A percentile compares a stretch with the other conserved stretches of the same genome.
Conservation (phyloP, 257 asterid genomes). For the Leonotis leonurus region DNA sequence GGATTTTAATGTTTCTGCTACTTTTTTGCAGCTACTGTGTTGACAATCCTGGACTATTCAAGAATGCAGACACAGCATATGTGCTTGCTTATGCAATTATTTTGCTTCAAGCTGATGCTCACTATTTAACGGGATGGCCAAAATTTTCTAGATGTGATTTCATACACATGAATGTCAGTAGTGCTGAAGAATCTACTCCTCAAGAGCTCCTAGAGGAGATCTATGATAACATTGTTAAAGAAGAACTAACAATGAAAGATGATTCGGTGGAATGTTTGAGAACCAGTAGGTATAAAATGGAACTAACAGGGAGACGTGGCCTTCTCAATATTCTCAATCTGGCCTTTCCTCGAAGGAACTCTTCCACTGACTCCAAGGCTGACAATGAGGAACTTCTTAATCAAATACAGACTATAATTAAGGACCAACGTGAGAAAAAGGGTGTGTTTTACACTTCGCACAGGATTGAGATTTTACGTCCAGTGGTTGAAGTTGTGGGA, state of each 20-base stretch:
- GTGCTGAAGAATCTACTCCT: slow-evolving; percentile 74
- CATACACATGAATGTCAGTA: slow-evolving; percentile 55
- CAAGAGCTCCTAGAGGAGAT: slow-evolving; percentile 81
- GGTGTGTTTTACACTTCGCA: slow-evolving; percentile 80
- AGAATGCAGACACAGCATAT: slow-evolving; percentile 89
- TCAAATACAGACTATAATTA: slow-evolving; percentile 64
- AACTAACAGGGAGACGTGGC: slow-evolving; percentile 55
- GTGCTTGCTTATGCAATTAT: slow-evolving; percentile 92
- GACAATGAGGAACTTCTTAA: slow-evolving; percentile 66
- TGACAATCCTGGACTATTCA: slow-evolving; percentile 80
- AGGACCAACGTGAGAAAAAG: slow-evolving; percentile 59
- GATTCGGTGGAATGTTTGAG: slow-evolving; percentile 45
- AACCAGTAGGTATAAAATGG: slow-evolving; percentile 50
- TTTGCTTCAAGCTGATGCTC: slow-evolving; percentile 86
- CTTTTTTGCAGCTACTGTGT: slow-evolving; percentile 68
- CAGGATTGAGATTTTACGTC: slow-evolving; percentile 73
- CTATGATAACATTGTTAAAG: slow-evolving; percentile 79
- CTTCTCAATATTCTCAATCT: slow-evolving; percentile 73
- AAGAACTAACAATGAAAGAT: slow-evolving; percentile 76
- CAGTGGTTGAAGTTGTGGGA: slow-evolving; percentile 90
- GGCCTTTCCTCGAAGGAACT: slow-evolving; percentile 69
- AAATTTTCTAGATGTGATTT: slow-evolving; percentile 93
- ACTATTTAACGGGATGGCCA: slow-evolving; percentile 72
- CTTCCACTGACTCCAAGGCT: slow-evolving; percentile 52
- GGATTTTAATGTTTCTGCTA: slow-evolving; percentile 9